phyloP scores from a whole-genome alignment of 305 asterid genomes.

The Rubia peregrina region DNA sequence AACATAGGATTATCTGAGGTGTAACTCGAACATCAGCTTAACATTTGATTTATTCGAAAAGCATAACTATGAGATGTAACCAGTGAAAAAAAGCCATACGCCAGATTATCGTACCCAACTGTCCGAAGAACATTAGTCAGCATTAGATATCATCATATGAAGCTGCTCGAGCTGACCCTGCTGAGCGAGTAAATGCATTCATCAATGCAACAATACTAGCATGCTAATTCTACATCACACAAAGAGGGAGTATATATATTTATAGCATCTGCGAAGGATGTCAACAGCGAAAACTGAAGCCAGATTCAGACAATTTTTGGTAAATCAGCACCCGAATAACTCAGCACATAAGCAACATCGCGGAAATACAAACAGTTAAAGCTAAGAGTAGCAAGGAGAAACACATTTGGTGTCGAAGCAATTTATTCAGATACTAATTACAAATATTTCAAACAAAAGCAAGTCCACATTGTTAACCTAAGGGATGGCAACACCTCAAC shows the following conservation, averaged over 20 bases:
- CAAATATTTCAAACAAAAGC: not conserved
- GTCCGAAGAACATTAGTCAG: slow-evolving; percentile 1
- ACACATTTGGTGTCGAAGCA: not conserved
- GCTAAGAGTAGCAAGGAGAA: no score
- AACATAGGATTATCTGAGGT: no score
- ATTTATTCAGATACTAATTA: not conserved
- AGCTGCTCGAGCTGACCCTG: slow-evolving; percentile 22
- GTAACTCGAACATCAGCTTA: not conserved
- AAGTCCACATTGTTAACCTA: not conserved
- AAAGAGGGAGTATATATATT: not conserved
- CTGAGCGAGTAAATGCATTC: not conserved
- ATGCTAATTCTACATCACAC: not conserved
- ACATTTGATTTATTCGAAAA: not conserved
- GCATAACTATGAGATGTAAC: not conserved
- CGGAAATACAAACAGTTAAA: not conserved
- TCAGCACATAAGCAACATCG: not conserved
- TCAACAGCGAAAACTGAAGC: not conserved
- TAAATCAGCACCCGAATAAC: not conserved
- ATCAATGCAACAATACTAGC: slow-evolving; percentile 1
- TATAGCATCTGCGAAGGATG: not conserved
- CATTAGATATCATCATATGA: slow-evolving; percentile 6
- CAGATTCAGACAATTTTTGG: not conserved
- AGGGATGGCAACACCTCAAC: not conserved
- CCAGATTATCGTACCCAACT: not conserved
- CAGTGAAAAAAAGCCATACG: not conserved